These are phyloP conservation scores for Zasmidium citrigriseum DNA, from an alignment of 2,329 filamentous ascomycete species.

Conservation along the genomic window DNA sequence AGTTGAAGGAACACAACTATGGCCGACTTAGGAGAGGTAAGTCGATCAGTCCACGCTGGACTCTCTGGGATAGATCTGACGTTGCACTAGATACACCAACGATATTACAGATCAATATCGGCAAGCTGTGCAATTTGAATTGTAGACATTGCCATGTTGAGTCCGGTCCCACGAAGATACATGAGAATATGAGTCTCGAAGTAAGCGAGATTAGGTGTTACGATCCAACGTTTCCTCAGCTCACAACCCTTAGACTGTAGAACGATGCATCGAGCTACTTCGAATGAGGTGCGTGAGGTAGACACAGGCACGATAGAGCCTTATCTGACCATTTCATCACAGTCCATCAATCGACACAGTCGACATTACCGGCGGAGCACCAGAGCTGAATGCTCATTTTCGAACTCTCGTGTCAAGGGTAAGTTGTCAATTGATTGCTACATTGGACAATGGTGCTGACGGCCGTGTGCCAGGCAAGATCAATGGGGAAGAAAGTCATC, in stretches of 20 bases:
- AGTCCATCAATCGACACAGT: background rate
- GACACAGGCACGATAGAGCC: no score
- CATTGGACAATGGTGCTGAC: no score
- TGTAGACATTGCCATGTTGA: background rate
- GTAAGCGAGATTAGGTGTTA: no score
- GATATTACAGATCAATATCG: background rate
- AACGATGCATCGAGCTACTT: no score
- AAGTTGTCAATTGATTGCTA: no score
- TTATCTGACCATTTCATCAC: no score
- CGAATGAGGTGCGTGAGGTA: no score
- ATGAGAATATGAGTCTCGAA: background rate
- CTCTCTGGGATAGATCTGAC: no score
- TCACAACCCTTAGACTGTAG: no score
- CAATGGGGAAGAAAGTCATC: background rate
- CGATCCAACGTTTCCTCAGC: background rate
- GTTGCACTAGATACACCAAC: background rate
- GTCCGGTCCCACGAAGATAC: background rate
- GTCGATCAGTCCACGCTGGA: no score
- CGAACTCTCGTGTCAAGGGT: background rate
- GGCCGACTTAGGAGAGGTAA: background rate
- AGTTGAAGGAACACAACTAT: background rate
- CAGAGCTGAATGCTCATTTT: background rate
- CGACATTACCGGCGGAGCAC: background rate
- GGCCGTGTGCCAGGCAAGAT: background rate
- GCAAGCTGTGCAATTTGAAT: background rate